Evolutionary conservation across 2,329 filamentous ascomycete species (phyloP), one percentile per base, ranked within the genome.

Genomic region (Tolypocladium guangdongense): DNA sequence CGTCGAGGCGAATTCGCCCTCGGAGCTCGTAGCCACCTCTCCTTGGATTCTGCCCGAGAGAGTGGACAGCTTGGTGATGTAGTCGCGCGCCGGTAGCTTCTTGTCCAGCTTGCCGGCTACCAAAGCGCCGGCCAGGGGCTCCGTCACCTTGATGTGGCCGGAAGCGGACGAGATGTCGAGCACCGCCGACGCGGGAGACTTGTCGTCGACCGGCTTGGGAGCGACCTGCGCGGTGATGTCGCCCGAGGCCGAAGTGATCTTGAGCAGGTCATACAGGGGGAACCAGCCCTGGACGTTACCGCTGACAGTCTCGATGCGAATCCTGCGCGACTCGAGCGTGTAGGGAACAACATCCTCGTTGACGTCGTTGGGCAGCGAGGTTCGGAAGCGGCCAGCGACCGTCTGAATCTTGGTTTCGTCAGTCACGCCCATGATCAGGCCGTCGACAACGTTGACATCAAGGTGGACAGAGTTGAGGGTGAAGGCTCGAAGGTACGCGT

Each of bases 261-360:
- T 64, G 14, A 82, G 69, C 33, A 71, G 63, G 59, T 80, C 75
- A 60, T 74, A 76, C 1, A 81, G 66, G 0, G 78, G 75, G 67
- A 75, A 80, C 62, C 69, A 71, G 33, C 78, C 78, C 16, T 55
- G 55, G 56, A 82, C 71, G 16, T 63, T 50, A 8, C 74, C 75
- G 1, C 74, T 70, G 3, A 71, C 68, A 20, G 77, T 75, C 30
- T 62, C 58, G 16, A 76, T 67, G 32, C 67, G 61, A 53, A 77
- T 71, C 50, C 68, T 59, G 35, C 74, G 70, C 0, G 74, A 73
- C 52, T 71, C 63, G 47, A 81, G 64, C 7, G 58, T 57, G 62
- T 75, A 79, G 1, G 70, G 65, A 10, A 61, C 56, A 12, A 62
- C 52, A 18, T 56, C 58, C 22, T 66, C 61, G 51, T 60, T 61